phyloP scores from a whole-genome alignment of 1,284 basidiomycete genomes.

The Papiliotrema nemorosa region DNA sequence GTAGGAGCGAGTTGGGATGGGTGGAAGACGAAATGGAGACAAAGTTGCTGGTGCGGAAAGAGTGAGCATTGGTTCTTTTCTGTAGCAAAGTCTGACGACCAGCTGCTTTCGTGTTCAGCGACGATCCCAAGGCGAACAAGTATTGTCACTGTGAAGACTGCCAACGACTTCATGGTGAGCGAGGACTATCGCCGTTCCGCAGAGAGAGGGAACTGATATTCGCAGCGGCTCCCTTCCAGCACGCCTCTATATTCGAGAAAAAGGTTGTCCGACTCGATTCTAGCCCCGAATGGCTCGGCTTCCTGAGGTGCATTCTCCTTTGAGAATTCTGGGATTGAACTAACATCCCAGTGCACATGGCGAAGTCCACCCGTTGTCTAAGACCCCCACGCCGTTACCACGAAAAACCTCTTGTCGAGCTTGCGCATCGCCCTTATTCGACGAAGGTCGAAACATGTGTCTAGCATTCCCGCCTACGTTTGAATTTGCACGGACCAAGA shows the following conservation, averaged over 20 bases:
- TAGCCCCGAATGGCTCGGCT: conserved; percentile 26
- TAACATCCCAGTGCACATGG: conserved; percentile 21
- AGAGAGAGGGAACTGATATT: not conserved
- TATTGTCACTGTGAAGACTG: conserved; percentile 38
- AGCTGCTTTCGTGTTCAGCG: conserved; percentile 29
- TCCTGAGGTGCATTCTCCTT: conserved; percentile 17
- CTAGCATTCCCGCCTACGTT: conserved; percentile 36
- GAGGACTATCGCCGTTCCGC: not conserved
- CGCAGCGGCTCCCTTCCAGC: conserved; percentile 31
- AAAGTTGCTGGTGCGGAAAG: conserved; percentile 36
- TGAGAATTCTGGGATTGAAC: not conserved
- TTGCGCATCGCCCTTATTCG: conserved; percentile 32
- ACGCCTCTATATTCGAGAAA: conserved; percentile 32
- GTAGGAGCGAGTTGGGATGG: conserved; percentile 20
- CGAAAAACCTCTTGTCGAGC: conserved; percentile 34
- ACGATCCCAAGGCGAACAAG: conserved; percentile 24
- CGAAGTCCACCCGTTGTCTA: conserved; percentile 32
- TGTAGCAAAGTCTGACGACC: conserved; percentile 4
- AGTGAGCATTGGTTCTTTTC: conserved; percentile 15
- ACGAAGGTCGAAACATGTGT: conserved; percentile 39
- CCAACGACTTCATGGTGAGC: conserved; percentile 34
- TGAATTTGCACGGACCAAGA: conserved; percentile 27
- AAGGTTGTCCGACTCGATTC: conserved; percentile 27
- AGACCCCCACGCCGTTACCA: conserved; percentile 30
- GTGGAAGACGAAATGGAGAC: conserved; percentile 28